A percentile compares a stretch with the other conserved stretches of the same genome.
Conservation (phyloP, 495 filamentous ascomycete genomes). For the Astrothelium macrocarpum region DNA sequence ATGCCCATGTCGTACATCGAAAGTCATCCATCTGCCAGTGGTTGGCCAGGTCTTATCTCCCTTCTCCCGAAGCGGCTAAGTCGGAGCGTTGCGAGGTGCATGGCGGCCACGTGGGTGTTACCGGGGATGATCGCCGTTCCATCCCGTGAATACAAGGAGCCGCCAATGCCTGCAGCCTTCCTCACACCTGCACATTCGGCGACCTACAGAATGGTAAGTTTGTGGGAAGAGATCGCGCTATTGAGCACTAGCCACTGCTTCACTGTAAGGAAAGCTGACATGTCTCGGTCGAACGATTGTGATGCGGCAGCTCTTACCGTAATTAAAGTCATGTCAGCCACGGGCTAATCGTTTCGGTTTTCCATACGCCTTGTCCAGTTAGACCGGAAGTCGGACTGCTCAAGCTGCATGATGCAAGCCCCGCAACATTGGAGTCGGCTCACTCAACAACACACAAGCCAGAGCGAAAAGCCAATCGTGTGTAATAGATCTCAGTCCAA, state of each 20-base stretch:
- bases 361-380: background rate
- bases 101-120: background rate
- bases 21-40: background rate
- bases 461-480: background rate
- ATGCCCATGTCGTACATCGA: background rate
- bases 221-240: background rate
- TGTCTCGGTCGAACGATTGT: background rate
- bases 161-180: background rate
- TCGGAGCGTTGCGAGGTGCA: background rate
- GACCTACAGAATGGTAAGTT: background rate
- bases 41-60: background rate
- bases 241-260: no score
- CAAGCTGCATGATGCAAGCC: background rate
- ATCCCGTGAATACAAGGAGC: background rate
- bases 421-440: background rate
- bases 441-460: background rate
- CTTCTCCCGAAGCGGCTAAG: conserved; percentile 3
- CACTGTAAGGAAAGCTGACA: background rate
- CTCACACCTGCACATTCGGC: background rate
- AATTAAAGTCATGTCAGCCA: background rate
- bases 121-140: background rate
- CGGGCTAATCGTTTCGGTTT: background rate
- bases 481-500: background rate
- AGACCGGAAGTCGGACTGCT: background rate
- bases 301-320: background rate